These are phyloP conservation scores for Candida gigantensis DNA, from an alignment of 1,139 yeast genomes.

Conservation along the genomic window DNA sequence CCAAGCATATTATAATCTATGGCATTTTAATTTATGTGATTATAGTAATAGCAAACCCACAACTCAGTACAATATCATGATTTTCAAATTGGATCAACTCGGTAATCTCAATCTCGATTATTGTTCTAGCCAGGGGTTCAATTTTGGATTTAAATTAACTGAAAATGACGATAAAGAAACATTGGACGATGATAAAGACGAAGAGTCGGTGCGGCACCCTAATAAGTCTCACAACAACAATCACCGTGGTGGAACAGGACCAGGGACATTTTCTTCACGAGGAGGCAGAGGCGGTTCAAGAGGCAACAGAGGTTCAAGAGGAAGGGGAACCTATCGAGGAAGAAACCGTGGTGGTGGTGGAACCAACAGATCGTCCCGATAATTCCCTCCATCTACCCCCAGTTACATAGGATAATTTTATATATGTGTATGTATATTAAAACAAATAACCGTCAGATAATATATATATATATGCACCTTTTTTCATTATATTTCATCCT, in stretches of 20 bases:
- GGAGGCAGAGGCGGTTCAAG: conserved; percentile 16
- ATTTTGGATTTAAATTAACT: conserved; percentile 27
- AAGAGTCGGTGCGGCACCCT: conserved; percentile 10
- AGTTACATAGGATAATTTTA: too few species aligned
- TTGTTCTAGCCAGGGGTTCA: conserved; percentile 37
- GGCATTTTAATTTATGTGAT: conserved; percentile 80
- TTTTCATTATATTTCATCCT: too few species aligned
- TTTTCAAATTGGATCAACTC: conserved; percentile 23
- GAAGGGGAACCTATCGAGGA: conserved; percentile 5
- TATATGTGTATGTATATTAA: too few species aligned
- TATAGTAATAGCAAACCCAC: conserved; percentile 18
- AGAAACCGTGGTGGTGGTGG: conserved; percentile 5
- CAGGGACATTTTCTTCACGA: conserved; percentile 10
- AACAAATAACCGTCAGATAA: neutral
- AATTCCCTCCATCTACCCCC: too few species aligned
- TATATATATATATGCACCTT: too few species aligned
- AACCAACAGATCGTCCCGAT: conserved; percentile 3
- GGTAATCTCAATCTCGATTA: conserved; percentile 33
- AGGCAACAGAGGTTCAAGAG: conserved; percentile 15
- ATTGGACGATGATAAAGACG: conserved; percentile 9
- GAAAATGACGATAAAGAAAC: conserved; percentile 2
- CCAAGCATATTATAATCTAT: conserved; percentile 66
- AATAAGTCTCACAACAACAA: conserved; percentile 6
- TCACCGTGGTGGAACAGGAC: conserved; percentile 13
- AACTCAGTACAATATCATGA: conserved; percentile 30